Conservation (phyloP, 2,329 filamentous ascomycete species). For the Diaporthe citri region DNA sequence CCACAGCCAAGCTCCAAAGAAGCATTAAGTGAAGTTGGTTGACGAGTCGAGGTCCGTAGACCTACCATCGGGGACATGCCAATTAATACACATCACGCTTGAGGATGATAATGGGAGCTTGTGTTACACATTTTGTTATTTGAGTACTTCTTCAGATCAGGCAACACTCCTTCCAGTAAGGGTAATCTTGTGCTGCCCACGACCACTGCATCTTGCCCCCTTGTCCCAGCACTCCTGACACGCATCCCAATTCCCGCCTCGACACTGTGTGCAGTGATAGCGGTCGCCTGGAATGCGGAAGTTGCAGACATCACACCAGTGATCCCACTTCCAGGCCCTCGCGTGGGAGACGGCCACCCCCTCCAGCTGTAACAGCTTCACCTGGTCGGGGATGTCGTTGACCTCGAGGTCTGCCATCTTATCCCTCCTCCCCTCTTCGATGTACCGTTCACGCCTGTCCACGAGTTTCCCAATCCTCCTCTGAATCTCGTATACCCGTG, state of each 20-base stretch:
- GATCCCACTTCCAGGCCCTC: conserved; percentile 12
- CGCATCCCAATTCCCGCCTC: conserved; percentile 8
- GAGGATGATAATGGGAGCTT: neutral
- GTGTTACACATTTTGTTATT: neutral
- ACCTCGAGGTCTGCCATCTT: neutral
- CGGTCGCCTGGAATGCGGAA: conserved; percentile 13
- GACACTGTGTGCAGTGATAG: conserved; percentile 8
- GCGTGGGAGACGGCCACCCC: neutral
- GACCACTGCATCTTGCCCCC: conserved; percentile 10
- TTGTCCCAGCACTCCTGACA: conserved; percentile 13
- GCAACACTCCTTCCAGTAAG: neutral
- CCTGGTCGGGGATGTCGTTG: conserved; percentile 3
- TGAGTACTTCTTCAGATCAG: neutral
- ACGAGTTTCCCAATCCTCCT: conserved; percentile 5
- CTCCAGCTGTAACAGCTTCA: conserved; percentile 7
- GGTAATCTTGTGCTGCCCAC: conserved; percentile 2
- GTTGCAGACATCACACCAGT: neutral
- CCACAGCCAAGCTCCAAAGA: neutral
- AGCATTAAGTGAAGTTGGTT: neutral
- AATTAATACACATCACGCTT: neutral
- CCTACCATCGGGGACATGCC: neutral
- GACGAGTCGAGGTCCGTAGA: neutral
- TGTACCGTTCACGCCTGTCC: conserved; percentile 14
- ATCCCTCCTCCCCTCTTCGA: conserved; percentile 5
- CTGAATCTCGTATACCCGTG: neutral